Evolutionary conservation across 2,329 filamentous ascomycete genomes (phyloP).

Genomic region (Colletotrichum euphorbiae): DNA sequence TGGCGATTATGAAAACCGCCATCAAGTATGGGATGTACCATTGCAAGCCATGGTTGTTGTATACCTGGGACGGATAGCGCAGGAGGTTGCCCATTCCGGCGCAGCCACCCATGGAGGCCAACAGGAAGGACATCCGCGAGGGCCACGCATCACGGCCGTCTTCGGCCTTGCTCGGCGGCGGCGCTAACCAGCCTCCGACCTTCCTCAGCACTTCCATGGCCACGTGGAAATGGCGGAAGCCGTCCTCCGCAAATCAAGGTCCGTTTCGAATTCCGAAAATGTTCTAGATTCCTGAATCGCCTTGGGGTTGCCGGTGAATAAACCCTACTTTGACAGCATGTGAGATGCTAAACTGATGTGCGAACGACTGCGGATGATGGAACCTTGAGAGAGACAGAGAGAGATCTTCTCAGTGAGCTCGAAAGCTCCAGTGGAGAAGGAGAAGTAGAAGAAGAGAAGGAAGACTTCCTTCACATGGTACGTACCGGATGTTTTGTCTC

Average conservation of each 20-base stretch:
- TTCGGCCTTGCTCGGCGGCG: slow-evolving; percentile 50
- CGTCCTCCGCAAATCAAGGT: neutral
- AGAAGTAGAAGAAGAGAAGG: neutral
- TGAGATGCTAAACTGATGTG: slow-evolving; percentile 12
- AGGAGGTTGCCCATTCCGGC: slow-evolving; percentile 69
- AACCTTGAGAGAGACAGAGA: slow-evolving; percentile 7
- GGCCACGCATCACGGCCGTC: slow-evolving; percentile 66
- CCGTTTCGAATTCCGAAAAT: neutral
- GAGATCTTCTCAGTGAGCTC: neutral
- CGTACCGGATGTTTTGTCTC: neutral
- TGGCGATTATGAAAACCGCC: slow-evolving; percentile 66
- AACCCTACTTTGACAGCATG: neutral
- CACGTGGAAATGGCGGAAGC: slow-evolving; percentile 1
- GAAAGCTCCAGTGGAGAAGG: neutral
- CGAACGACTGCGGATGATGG: slow-evolving; percentile 9
- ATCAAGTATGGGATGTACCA: slow-evolving; percentile 71
- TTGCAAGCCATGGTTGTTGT: slow-evolving; percentile 70
- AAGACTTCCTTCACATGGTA: slow-evolving; percentile 5
- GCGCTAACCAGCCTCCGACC: slow-evolving; percentile 49
- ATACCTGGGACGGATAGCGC: slow-evolving; percentile 68
- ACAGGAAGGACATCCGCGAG: slow-evolving; percentile 64
- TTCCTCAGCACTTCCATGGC: slow-evolving; percentile 45
- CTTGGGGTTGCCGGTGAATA: neutral
- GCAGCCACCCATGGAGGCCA: slow-evolving; percentile 69
- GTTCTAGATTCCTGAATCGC: neutral